These are phyloP conservation scores for Juglanconis sp. DNA, from an alignment of 2,329 filamentous ascomycete species.

Conservation along the genomic window DNA sequence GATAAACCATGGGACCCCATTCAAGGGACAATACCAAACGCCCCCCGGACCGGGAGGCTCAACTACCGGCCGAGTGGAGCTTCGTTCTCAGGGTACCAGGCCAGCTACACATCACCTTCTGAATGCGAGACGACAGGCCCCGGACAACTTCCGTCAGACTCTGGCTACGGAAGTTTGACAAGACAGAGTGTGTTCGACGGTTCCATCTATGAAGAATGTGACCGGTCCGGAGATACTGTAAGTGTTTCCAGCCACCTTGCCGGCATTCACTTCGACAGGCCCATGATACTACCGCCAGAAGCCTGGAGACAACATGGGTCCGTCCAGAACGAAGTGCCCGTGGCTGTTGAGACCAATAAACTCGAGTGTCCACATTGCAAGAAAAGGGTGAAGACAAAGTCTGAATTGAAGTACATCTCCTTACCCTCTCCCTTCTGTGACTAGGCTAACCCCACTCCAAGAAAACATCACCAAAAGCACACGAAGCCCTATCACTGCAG, in stretches of 20 bases:
- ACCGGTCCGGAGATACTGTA: slow-evolving; percentile 37
- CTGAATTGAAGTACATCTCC: slow-evolving; percentile 51
- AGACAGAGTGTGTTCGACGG: slow-evolving; percentile 41
- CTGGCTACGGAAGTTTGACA: slow-evolving; percentile 43
- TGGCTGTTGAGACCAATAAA: slow-evolving; percentile 1
- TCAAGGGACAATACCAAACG: neutral
- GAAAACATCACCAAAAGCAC: slow-evolving; percentile 74
- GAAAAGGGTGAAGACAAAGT: slow-evolving; percentile 45
- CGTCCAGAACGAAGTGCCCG: neutral
- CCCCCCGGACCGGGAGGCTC: neutral
- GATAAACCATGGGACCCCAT: slow-evolving; percentile 16
- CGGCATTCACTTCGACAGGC: slow-evolving; percentile 25
- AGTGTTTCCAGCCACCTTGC: slow-evolving; percentile 34
- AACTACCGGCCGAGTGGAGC: neutral
- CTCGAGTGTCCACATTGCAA: slow-evolving; percentile 39
- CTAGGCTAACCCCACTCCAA: slow-evolving; percentile 32
- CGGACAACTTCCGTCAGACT: slow-evolving; percentile 37
- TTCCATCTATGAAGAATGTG: slow-evolving; percentile 42
- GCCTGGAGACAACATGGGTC: slow-evolving; percentile 11
- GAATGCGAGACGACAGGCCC: slow-evolving; percentile 27
- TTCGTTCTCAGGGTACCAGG: slow-evolving; percentile 6
- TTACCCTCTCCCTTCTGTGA: neutral
- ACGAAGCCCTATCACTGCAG: slow-evolving; percentile 64
- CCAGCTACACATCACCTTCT: slow-evolving; percentile 4
- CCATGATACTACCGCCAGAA: neutral